Conservation (phyloP, 768 basidiomycete genomes). For the Mycena indigotica region DNA sequence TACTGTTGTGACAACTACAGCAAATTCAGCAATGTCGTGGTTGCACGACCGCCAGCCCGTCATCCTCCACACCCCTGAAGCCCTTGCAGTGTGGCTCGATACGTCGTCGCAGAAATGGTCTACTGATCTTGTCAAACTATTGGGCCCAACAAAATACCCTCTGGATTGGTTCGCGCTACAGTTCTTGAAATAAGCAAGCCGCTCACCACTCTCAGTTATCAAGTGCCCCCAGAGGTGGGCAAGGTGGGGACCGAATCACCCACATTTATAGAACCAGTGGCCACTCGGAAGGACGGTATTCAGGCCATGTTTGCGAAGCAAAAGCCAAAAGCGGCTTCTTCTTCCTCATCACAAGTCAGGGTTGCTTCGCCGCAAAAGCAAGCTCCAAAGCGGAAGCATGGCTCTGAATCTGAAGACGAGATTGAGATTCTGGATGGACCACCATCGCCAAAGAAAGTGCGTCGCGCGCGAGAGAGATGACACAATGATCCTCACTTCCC, state of each 20-base stretch:
- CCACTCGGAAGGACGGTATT: constrained; percentile 82
- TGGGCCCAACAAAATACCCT: constrained; percentile 52
- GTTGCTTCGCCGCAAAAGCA: constrained; percentile 2
- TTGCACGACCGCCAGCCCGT: constrained; percentile 92
- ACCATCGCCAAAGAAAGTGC: constrained; percentile 15
- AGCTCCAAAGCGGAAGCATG: neutral
- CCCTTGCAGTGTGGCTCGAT: constrained; percentile 79
- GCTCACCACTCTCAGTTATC: constrained; percentile 59
- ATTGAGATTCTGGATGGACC: constrained; percentile 3
- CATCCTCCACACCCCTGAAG: constrained; percentile 64
- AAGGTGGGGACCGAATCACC: constrained; percentile 86
- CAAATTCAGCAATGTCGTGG: constrained; percentile 73
- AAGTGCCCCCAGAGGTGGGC: constrained; percentile 87
- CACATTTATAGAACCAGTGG: constrained; percentile 79
- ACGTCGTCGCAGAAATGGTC: constrained; percentile 69
- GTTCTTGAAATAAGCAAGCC: neutral
- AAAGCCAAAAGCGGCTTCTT: constrained; percentile 15
- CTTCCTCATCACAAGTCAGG: constrained; percentile 1
- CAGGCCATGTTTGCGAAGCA: constrained; percentile 80
- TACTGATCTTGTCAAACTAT: constrained; percentile 54
- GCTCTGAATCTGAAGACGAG: constrained; percentile 1
- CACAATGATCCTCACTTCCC: too few relatives aligned
- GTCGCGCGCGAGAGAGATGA: neutral
- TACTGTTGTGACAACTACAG: constrained; percentile 84
- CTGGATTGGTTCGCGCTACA: constrained; percentile 65